Evolutionary conservation across 345 rosid genomes (phyloP).

Genomic region (Melaleuca alternifolia): DNA sequence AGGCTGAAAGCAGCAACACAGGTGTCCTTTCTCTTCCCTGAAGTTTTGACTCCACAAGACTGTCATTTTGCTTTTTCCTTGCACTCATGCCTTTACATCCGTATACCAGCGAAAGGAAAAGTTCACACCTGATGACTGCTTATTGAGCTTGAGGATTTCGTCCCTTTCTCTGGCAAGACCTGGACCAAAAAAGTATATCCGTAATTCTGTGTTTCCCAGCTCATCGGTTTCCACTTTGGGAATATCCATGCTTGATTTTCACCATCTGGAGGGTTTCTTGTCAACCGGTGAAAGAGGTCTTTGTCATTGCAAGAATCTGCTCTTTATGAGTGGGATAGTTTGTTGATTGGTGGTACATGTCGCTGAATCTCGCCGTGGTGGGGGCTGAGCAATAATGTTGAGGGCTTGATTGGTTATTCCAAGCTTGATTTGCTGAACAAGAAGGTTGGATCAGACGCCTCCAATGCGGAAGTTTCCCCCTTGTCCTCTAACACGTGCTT

Average conservation of each 20-base stretch:
- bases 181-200: background rate
- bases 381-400: slow-evolving; percentile 23
- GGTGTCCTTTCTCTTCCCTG: background rate
- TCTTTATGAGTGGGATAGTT: slow-evolving; percentile 10
- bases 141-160: background rate
- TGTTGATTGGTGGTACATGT: slow-evolving; percentile 21
- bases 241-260: background rate
- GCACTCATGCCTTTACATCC: background rate
- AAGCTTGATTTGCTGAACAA: background rate
- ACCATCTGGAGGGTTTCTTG: background rate
- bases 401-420: background rate
- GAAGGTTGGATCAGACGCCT: background rate
- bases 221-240: background rate
- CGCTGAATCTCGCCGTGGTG: slow-evolving; percentile 15
- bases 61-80: background rate
- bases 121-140: background rate
- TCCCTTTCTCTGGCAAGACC: background rate
- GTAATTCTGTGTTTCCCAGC: background rate
- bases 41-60: background rate
- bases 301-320: slow-evolving; percentile 25
- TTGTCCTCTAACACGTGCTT: background rate
- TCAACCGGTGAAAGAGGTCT: slow-evolving; percentile 34
- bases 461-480: background rate
- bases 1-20: background rate
- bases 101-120: background rate